Evolutionary conservation across 139 green algal species (phyloP).

Genomic region (Chlorella sp.): DNA sequence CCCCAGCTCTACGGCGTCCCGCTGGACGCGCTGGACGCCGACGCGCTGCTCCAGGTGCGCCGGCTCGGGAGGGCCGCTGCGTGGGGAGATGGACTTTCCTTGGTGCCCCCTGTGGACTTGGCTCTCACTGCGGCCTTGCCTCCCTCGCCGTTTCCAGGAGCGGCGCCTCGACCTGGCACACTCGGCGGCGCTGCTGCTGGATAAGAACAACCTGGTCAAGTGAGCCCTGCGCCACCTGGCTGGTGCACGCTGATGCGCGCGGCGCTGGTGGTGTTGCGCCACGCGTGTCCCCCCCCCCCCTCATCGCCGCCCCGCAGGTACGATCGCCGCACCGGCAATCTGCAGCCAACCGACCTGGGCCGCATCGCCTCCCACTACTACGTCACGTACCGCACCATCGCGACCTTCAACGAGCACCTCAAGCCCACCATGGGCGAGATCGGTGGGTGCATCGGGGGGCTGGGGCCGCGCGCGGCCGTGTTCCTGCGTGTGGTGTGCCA

Average conservation of each 20-base stretch:
- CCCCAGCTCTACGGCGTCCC: slow-evolving; percentile 91
- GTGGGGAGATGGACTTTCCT: not conserved
- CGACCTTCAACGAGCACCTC: slow-evolving; percentile 96
- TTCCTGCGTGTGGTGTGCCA: too few species aligned
- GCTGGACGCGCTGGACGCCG: slow-evolving; percentile 72
- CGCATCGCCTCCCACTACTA: slow-evolving; percentile 99
- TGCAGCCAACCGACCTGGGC: slow-evolving; percentile 64
- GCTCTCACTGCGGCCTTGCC: not conserved
- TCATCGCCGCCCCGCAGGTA: too few species aligned
- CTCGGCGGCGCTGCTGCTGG: slow-evolving; percentile 82
- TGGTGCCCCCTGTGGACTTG: not conserved
- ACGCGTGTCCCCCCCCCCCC: too few species aligned
- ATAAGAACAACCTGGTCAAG: slow-evolving; percentile 90
- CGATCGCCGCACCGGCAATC: slow-evolving; percentile 84
- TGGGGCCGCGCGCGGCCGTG: too few species aligned
- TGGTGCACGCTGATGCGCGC: too few species aligned
- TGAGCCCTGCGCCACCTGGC: too few species aligned
- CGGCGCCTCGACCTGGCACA: slow-evolving; percentile 92
- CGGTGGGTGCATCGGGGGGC: too few species aligned
- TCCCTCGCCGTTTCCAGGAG: slow-evolving; percentile 43
- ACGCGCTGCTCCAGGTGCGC: slow-evolving; percentile 74
- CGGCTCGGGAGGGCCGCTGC: not conserved
- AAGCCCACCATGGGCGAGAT: slow-evolving; percentile 98
- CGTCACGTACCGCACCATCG: slow-evolving; percentile 91
- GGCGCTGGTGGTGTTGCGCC: too few species aligned